A percentile compares a stretch with the other conserved stretches of the same genome.
These are phyloP conservation scores for Cyberlindnera xishuangbannaensis DNA, from an alignment of 805 yeast genomes.

Conservation along the genomic window DNA sequence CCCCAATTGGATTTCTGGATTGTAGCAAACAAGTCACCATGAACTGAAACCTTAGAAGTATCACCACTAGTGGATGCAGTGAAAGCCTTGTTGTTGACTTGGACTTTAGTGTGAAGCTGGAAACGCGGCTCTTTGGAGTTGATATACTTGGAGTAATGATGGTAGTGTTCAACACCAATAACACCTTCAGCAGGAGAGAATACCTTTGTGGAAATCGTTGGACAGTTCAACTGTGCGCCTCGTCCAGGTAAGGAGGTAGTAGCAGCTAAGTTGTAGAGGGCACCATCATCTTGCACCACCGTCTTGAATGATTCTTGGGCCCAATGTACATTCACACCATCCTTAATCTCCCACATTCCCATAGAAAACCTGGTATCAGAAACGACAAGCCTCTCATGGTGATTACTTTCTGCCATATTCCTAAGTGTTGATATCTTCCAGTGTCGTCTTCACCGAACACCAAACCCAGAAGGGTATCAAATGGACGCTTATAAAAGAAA, in stretches of 20 bases:
- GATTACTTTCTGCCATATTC: slow-evolving; percentile 12
- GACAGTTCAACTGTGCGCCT: slow-evolving; percentile 18
- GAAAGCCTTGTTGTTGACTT: slow-evolving; percentile 3
- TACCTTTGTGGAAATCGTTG: slow-evolving; percentile 19
- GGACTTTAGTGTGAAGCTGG: slow-evolving; percentile 7
- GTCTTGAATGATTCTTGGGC: slow-evolving; percentile 19
- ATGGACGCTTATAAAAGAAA: too few relatives aligned
- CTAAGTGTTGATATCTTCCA: background rate
- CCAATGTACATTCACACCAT: slow-evolving; percentile 17
- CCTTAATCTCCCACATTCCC: slow-evolving; percentile 22
- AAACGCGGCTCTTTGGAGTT: slow-evolving; percentile 16
- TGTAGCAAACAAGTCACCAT: slow-evolving; percentile 9
- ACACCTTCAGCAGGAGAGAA: slow-evolving; percentile 15
- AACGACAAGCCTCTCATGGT: slow-evolving; percentile 11
- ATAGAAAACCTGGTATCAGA: slow-evolving; percentile 17
- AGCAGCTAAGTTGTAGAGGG: slow-evolving; percentile 14
- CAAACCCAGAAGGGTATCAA: too few relatives aligned
- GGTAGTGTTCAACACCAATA: slow-evolving; percentile 20
- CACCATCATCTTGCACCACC: slow-evolving; percentile 10
- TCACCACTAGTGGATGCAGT: slow-evolving; percentile 6
- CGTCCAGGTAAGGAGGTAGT: slow-evolving; percentile 8
- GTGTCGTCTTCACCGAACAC: too few relatives aligned
- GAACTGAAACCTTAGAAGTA: slow-evolving; percentile 7
- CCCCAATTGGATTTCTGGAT: slow-evolving; percentile 16
- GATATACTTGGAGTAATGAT: slow-evolving; percentile 17